These are phyloP conservation scores for Coemansia brasiliensis DNA, from an alignment of 192 early-diverging fungal species.

Conservation along the genomic window DNA sequence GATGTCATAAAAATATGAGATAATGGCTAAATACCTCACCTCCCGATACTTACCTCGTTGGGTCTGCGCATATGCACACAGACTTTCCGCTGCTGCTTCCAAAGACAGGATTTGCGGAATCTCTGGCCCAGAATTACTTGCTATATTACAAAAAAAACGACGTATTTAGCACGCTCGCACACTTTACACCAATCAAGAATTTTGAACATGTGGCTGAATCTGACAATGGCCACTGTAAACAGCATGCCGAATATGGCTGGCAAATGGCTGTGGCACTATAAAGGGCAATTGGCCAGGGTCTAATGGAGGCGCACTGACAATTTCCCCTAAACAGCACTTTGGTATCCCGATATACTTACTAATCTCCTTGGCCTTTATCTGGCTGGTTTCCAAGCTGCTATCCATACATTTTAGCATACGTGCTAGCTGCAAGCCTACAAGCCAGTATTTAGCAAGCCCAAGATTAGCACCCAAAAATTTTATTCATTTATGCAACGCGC, in stretches of 20 bases:
- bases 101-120: background rate
- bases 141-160: too few relatives aligned
- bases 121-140: background rate
- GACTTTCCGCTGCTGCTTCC: background rate
- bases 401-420: constrained; percentile 16
- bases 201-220: constrained; percentile 5
- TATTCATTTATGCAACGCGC: background rate
- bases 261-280: background rate
- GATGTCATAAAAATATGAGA: constrained; percentile 1
- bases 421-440: constrained; percentile 26
- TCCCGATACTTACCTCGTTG: constrained; percentile 8
- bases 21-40: background rate
- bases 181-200: constrained; percentile 8
- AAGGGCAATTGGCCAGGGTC: background rate
- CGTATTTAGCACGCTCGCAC: constrained; percentile 1
- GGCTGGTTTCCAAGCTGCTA: constrained; percentile 2
- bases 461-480: constrained; percentile 1
- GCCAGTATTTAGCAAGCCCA: background rate
- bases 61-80: constrained; percentile 4
- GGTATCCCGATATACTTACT: constrained; percentile 11
- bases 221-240: background rate
- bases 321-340: too few relatives aligned
- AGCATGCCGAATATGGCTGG: too few relatives aligned
- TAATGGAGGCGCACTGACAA: too few relatives aligned
- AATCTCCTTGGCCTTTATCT: background rate